Evolutionary conservation across 192 early-diverging fungal species (phyloP), one percentile per base, ranked within the genome.

Genomic region (Entomortierella beljakovae): DNA sequence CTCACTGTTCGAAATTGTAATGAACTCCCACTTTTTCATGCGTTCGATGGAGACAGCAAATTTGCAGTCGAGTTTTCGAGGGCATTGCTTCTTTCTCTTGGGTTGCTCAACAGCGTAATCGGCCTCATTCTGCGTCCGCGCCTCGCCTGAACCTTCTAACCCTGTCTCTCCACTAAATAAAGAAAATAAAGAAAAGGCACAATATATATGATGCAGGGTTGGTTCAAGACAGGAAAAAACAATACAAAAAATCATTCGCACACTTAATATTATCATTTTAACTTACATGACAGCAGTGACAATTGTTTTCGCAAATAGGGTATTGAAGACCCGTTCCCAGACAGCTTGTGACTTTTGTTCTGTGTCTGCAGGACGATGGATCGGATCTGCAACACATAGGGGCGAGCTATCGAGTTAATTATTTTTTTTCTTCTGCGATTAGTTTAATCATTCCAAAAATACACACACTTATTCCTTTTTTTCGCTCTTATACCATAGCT

Each of bases 161-260:
- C 61, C 61, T 16, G 61, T 63, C 51, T 63, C 49, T 52, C 61
- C 61, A 22, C 61, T 63, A 63, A 52, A 63, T 51, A 51, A 63
- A 9, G 13, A 11, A 4, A 51, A 25, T 23, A 63, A 48, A 63
- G 18, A 13, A 22, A 49, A 42, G n/a, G n/a, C n/a, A n/a, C n/a
- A n/a, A n/a, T n/a, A n/a, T n/a, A n/a, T n/a, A n/a, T n/a, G n/a
- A n/a, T n/a, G n/a, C n/a, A 61, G 42, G 42, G 42, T 43, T 43
- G 42, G 42, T 43, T 9, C 10, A 13, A 9, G 18, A 18, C n/a
- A n/a, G n/a, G n/a, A n/a, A n/a, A n/a, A n/a, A n/a, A n/a, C n/a
- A n/a, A n/a, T n/a, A n/a, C n/a, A n/a, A n/a, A n/a, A n/a, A n/a
- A n/a, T n/a, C n/a, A n/a, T n/a, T n/a, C n/a, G n/a, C n/a, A n/a